Percentiles rank a stretch among this genome's conserved stretches.
Evolutionary conservation across 2,329 filamentous ascomycete genomes (phyloP).

Genomic region (Xylariaceae sp.): DNA sequence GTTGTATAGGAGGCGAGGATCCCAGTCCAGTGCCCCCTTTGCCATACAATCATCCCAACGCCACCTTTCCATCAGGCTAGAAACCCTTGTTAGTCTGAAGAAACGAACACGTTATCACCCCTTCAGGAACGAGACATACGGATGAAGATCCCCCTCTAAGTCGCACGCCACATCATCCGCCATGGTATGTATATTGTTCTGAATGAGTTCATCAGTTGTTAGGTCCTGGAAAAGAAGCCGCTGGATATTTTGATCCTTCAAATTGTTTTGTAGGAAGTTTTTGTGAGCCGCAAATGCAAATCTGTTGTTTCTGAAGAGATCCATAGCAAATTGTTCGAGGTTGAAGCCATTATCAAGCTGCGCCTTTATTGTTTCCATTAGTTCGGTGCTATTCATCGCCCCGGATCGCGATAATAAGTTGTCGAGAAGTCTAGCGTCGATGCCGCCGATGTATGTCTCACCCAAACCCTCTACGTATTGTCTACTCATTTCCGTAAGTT

Average conservation of each 20-base stretch:
- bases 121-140: conserved; percentile 24
- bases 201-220: conserved; percentile 35
- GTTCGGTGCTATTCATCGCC: conserved; percentile 9
- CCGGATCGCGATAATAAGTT: not conserved
- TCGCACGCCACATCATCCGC: conserved; percentile 19
- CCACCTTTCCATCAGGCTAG: conserved; percentile 22
- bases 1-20: conserved; percentile 29
- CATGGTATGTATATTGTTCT: conserved; percentile 21
- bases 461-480: not conserved
- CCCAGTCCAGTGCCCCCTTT: conserved; percentile 6
- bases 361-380: conserved; percentile 8
- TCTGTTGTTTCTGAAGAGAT: conserved; percentile 18
- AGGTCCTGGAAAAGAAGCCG: conserved; percentile 27
- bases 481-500: conserved; percentile 5
- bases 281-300: conserved; percentile 10
- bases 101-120: not conserved
- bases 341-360: not conserved
- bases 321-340: conserved; percentile 15
- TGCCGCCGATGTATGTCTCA: too few species aligned
- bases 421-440: not conserved
- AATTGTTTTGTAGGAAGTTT: conserved; percentile 22
- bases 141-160: conserved; percentile 22
- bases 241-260: conserved; percentile 34
- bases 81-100: not conserved
- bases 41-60: conserved; percentile 13